Conservation (phyloP, 345 rosid species). For the Rhizophora apiculata region DNA sequence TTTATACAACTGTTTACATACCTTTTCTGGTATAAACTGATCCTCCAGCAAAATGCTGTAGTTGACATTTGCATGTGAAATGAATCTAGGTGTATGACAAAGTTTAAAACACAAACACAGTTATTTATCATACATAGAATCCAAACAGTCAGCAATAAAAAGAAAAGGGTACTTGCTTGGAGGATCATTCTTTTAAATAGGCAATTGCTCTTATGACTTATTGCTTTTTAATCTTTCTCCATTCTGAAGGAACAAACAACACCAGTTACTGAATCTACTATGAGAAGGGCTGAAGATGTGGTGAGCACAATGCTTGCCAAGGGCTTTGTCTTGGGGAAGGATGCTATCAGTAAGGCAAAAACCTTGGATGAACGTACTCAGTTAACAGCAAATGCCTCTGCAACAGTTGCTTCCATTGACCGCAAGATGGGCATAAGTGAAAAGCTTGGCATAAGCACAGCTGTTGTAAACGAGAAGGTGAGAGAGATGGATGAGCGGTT, state of each 20-base stretch:
- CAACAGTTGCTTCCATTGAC: conserved; percentile 41
- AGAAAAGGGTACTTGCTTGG: too few relatives aligned
- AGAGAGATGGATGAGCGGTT: conserved; percentile 40
- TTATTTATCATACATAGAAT: too few relatives aligned
- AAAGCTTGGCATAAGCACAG: conserved; percentile 36
- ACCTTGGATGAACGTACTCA: conserved; percentile 46
- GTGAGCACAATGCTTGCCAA: conserved; percentile 56
- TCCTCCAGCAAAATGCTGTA: background rate
- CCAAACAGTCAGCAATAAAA: too few relatives aligned
- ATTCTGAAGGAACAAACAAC: background rate
- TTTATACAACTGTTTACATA: background rate
- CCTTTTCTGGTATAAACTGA: background rate
- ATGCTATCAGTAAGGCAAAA: conserved; percentile 45
- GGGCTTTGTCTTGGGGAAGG: conserved; percentile 54
- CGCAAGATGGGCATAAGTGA: conserved; percentile 37
- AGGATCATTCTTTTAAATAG: background rate
- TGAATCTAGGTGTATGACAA: too few relatives aligned
- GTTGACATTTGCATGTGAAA: too few relatives aligned
- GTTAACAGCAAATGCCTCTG: conserved; percentile 40
- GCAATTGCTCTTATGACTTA: background rate
- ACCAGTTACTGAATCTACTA: conserved; percentile 14
- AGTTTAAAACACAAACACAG: too few relatives aligned
- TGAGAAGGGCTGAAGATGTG: conserved; percentile 50
- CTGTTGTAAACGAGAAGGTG: conserved; percentile 41
- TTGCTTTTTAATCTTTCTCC: background rate